Evolutionary conservation across 768 basidiomycete species (phyloP).

Genomic region (Lentinula raphanica): DNA sequence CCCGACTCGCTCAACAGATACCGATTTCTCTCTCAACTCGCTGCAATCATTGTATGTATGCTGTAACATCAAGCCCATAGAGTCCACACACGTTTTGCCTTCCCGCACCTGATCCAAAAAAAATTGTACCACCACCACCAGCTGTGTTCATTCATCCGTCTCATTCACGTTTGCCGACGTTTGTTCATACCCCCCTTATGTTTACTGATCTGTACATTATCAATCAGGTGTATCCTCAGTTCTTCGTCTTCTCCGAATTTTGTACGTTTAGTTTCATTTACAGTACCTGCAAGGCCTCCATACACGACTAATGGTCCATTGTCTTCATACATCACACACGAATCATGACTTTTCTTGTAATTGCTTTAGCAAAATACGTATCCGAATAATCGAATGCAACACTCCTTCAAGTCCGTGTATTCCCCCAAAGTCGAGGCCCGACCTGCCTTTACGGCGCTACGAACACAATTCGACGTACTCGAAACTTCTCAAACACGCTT

Average conservation of each 20-base stretch:
- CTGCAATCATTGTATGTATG: not conserved
- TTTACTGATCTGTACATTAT: not conserved
- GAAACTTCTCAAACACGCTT: no score
- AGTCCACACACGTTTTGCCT: not conserved
- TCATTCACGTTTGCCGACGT: not conserved
- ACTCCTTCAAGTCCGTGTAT: no score
- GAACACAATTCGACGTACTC: no score
- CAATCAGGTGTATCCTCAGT: not conserved
- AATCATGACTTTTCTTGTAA: conserved; percentile 1
- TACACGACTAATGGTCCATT: conserved; percentile 8
- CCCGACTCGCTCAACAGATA: not conserved
- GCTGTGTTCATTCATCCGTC: not conserved
- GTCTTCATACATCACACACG: not conserved
- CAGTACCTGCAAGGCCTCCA: not conserved
- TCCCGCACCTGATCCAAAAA: not conserved
- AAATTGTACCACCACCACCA: not conserved
- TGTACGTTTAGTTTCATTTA: conserved; percentile 1
- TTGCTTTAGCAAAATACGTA: not conserved
- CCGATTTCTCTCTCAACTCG: not conserved
- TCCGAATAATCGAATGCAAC: not conserved
- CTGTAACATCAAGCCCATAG: not conserved
- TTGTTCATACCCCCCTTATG: not conserved
- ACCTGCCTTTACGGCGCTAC: no score
- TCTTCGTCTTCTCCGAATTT: not conserved
- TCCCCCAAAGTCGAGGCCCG: no score